Base-by-base conservation (phyloP, 805 yeast species). In the Ogataea glucozyma region DNA sequence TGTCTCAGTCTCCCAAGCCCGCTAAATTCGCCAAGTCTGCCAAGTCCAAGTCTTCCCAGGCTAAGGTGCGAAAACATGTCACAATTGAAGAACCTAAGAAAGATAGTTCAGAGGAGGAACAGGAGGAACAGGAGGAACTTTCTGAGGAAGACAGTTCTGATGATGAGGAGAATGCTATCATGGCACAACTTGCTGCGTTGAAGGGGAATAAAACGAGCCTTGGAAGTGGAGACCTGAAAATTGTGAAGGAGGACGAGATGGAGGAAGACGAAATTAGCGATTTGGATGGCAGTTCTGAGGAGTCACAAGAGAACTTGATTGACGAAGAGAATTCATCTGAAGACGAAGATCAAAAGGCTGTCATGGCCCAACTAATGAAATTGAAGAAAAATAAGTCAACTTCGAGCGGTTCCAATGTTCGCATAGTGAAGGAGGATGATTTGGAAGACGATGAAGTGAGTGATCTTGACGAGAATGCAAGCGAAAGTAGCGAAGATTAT, bases 311-410 rank as follows among this genome's bases (percentile, higher is more conserved):
- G 22, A 27, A 33, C 13, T 29, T 26, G 11, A 44, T 35, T 4
- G 44, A 38, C 23, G 51, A 43, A 12, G 43, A 37, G 13, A 50
- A 47, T 11, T 44, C 44, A 23, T 44, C 31, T 4, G 46, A 38
- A 11, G 44, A 43, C 7, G 42, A 43, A 3, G 43, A 43, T 22
- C 26, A 86, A 81, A 56, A 26, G 87, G 86, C 60, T 3, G 44
- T 44, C 13, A 44, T 44, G 48, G 89, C 96, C 3, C 83, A 84
- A 49, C 80, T 84, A 56, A 69, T 88, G 13, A 91, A 91, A 1
- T 61, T 85, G 53, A 72, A 70, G 17, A 40, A 40, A 6, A 32
- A 36, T 5, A 37, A 44, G n/a, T n/a, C n/a, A 78, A 78, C 48
- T 76, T 9, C 24, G 32, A 21, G 13, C 10, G n/a, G 23, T 23